Base-by-base conservation (phyloP, 2,329 filamentous ascomycete species). In the Monilinia aucupariae region DNA sequence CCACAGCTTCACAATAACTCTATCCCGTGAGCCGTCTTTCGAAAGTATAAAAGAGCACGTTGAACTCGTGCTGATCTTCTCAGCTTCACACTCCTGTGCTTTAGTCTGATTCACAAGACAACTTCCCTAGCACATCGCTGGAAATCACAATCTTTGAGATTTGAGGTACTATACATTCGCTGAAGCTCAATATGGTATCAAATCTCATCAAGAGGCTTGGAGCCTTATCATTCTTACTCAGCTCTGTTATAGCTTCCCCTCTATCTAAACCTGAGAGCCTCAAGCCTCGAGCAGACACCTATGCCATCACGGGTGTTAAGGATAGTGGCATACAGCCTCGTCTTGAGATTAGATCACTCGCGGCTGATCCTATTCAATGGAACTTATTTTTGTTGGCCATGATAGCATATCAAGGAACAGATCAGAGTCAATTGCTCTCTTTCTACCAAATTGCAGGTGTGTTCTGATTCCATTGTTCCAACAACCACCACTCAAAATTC, bases 361-460 rank as follows among this genome's bases (percentile, higher is more conserved):
- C 83, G 66, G 76, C 81, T 59, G 81, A 64, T 32, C 72, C 80
- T 12, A 84, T 89, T 69, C 81, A 82, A 71, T 91, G 87, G 84
- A 90, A 89, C 72, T 75, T 94, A 64, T 94, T 87, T 74, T 78
- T 96, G 34, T 81, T 92, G 56, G 88, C 87, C 13, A 80, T 93
- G 70, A 84, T 83, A 73, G 27, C 37, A 41, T 84, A 85, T 77
- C 85, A 92, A 78, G 85, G 90, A 76, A 82, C 78, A 65, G 83
- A 82, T 62, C 78, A 85, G 66, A 87, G 91, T 75, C 77, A 79
- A 47, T 78, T 84, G 62, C 78, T 87, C 39, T 92, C 90, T 53
- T 94, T 85, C 79, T 94, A 91, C 76, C 84, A 90, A 71, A 82
- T 96, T 70, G 82, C 88, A 65, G 89, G 91, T 90, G 74, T 10